phyloP scores from a whole-genome alignment of 768 basidiomycete genomes.

The Tylopilus felleus region DNA sequence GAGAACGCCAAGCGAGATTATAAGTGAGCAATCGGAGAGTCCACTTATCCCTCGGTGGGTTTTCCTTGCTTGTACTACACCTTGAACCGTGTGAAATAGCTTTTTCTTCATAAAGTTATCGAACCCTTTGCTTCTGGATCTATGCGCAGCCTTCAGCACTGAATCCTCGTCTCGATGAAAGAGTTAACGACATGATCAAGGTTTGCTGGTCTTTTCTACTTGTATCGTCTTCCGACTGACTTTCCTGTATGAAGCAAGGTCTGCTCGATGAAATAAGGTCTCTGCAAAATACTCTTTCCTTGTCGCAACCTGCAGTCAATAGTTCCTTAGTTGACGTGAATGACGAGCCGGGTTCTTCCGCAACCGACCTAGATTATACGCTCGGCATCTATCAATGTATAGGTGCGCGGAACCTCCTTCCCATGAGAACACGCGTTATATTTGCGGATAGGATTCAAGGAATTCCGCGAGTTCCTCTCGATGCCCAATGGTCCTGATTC shows the following conservation, averaged over 20 bases:
- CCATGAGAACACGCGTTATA: slow-evolving; percentile 4
- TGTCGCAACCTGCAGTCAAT: background rate
- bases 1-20: slow-evolving; percentile 62
- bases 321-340: background rate
- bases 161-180: slow-evolving; percentile 63
- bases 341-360: background rate
- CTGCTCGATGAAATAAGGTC: slow-evolving; percentile 74
- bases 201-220: slow-evolving; percentile 35
- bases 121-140: slow-evolving; percentile 88
- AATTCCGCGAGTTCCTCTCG: slow-evolving; percentile 72
- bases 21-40: slow-evolving; percentile 55
- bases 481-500: slow-evolving; percentile 37
- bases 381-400: slow-evolving; percentile 94
- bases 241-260: slow-evolving; percentile 51
- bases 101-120: slow-evolving; percentile 57
- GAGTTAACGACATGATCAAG: slow-evolving; percentile 89
- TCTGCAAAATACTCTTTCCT: slow-evolving; percentile 36
- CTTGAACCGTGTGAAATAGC: background rate
- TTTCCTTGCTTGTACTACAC: background rate
- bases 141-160: slow-evolving; percentile 67
- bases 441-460: slow-evolving; percentile 72
- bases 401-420: slow-evolving; percentile 43
- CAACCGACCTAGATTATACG: slow-evolving; percentile 50
- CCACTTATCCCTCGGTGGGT: slow-evolving; percentile 49
- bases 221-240: background rate